Percentiles rank a stretch among this genome's conserved stretches.
These are phyloP conservation scores for Ganoderma lingzhi DNA, from an alignment of 1,284 basidiomycete genomes.

Conservation along the genomic window DNA sequence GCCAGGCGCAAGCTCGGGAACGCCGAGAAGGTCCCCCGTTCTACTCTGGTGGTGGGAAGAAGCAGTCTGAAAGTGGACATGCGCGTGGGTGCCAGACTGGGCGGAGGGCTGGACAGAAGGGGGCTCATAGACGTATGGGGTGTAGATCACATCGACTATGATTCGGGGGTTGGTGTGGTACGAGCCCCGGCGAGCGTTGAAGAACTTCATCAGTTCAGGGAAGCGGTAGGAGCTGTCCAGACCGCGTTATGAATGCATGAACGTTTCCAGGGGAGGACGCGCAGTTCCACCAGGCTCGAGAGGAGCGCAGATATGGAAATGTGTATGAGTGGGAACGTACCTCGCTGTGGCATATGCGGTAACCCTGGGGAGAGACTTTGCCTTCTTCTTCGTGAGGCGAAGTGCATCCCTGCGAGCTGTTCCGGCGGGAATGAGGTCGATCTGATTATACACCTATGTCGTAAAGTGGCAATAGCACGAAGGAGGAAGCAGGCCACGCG, in stretches of 20 bases:
- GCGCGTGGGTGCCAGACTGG: conserved; percentile 32
- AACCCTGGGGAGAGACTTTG: conserved; percentile 92
- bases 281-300: not conserved
- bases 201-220: conserved; percentile 87
- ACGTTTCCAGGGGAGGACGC: not conserved
- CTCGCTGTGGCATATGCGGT: conserved; percentile 95
- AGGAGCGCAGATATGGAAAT: not conserved
- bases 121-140: conserved; percentile 79
- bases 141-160: conserved; percentile 86
- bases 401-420: conserved; percentile 93
- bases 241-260: conserved; percentile 14
- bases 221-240: conserved; percentile 82
- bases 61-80: conserved; percentile 42
- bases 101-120: conserved; percentile 37
- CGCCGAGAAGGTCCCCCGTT: conserved; percentile 76
- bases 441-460: conserved; percentile 84
- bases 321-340: conserved; percentile 51
- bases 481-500: conserved; percentile 14
- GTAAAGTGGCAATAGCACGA: conserved; percentile 5
- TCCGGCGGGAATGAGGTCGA: conserved; percentile 93
- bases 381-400: conserved; percentile 91
- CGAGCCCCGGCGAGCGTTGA: conserved; percentile 80
- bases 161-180: conserved; percentile 87
- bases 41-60: conserved; percentile 26
- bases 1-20: conserved; percentile 65